Evolutionary conservation across 1,284 basidiomycete species (phyloP), one percentile per base, ranked within the genome.

Genomic region (Puccinia polysora): DNA sequence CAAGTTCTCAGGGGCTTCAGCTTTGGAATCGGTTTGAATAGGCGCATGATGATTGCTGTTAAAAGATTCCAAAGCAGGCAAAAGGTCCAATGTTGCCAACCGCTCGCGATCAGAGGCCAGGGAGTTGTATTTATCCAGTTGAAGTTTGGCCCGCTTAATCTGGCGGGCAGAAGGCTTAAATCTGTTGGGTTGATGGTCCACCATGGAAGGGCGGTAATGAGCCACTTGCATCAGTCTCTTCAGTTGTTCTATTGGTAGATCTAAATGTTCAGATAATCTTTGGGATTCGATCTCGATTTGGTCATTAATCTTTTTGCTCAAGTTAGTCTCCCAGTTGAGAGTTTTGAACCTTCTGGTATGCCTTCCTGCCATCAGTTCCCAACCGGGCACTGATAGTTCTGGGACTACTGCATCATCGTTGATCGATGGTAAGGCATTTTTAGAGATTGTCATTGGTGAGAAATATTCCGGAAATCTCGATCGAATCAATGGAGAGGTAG

Each of bases 261-360:
- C 55, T 30, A 65, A 34, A 65, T 52, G 49, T 28, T 40, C 10
- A 18, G 64, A 55, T 12, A 71, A 45, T 28, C 59, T 34, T n/a
- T n/a, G 25, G 10, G 56, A 52, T 38, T 71, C 68, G 10, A 14
- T 18, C 0, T 71, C 59, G 56, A 63, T 62, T 28, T 62, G 58
- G 6, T 36, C 49, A 12, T 8, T 5, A 23, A 63, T 60, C 40
- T 71, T 71, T 38, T 53, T 45, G 12, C 25, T 32, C 25, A 70
- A 32, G 25, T 70, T 52, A 30, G n/a, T 25, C 36, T 70, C 68
- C 68, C 68, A 70, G 14, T 62, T 62, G 4, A 36, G 12, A 15
- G 68, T 70, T 47, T 70, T 70, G 49, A 34, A 60, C 20, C 68
- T 40, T n/a, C 68, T 38, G 12, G 68, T 70, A 25, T 70, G 68